A percentile compares a stretch with the other conserved stretches of the same genome.
Conservation (phyloP, 495 filamentous ascomycete genomes). For the Hypoxylon intermedium region DNA sequence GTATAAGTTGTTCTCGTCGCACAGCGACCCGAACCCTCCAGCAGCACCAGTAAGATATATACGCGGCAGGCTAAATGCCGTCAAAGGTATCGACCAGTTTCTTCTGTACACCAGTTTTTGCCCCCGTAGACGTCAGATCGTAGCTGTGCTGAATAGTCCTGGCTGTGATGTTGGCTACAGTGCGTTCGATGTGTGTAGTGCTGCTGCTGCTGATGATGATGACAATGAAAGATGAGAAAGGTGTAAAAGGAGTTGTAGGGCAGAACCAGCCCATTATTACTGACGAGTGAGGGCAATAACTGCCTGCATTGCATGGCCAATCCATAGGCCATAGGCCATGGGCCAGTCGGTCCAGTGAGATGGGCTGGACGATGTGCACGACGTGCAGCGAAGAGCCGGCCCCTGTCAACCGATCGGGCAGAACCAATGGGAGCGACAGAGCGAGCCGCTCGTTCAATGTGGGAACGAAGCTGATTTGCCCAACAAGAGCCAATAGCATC, state of each 20-base stretch:
- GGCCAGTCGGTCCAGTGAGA: constrained; percentile 39
- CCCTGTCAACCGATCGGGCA: constrained; percentile 27
- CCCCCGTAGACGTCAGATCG: too few species aligned
- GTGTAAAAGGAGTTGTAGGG: constrained; percentile 20
- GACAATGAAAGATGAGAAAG: constrained; percentile 8
- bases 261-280: constrained; percentile 35
- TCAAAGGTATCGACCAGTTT: background rate
- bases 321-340: constrained; percentile 32
- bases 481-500: constrained; percentile 29
- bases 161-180: too few species aligned
- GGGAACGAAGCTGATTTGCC: constrained; percentile 31
- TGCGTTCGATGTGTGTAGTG: too few species aligned
- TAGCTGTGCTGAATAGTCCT: too few species aligned
- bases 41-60: background rate
- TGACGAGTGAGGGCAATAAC: constrained; percentile 19
- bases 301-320: constrained; percentile 32
- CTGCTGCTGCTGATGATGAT: background rate
- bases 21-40: constrained; percentile 15
- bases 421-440: constrained; percentile 35
- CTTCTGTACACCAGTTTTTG: too few species aligned
- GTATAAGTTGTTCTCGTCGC: constrained; percentile 7
- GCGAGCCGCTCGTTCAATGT: constrained; percentile 38
- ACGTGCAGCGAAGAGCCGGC: constrained; percentile 32
- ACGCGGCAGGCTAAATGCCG: background rate
- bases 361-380: constrained; percentile 41